Percentiles rank a stretch among this genome's conserved stretches.
Conservation (phyloP, 768 basidiomycete genomes). For the Boletus tomentosulus region DNA sequence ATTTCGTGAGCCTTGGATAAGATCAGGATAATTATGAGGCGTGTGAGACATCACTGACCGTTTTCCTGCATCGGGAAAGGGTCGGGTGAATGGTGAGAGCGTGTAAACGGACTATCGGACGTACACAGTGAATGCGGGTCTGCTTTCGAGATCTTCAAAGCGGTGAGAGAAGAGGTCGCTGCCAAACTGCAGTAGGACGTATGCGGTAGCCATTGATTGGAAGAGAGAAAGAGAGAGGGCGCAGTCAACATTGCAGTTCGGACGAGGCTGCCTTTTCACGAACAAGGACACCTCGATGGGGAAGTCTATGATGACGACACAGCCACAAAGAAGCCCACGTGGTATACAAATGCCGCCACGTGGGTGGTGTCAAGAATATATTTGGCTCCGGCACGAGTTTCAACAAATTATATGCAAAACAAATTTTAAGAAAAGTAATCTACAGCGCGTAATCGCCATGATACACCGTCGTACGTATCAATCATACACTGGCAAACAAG, state of each 20-base stretch:
- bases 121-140: conserved; percentile 66
- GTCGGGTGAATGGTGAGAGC: conserved; percentile 1
- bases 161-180: conserved; percentile 55
- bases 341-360: conserved; percentile 32
- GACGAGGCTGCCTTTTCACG: conserved; percentile 30
- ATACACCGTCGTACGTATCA: conserved; percentile 11
- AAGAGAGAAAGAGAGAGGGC: conserved; percentile 16
- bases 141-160: conserved; percentile 62
- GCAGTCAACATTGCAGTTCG: conserved; percentile 5
- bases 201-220: conserved; percentile 34
- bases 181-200: conserved; percentile 62
- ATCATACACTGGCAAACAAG: conserved; percentile 37
- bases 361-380: conserved; percentile 23
- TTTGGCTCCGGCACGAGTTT: neutral
- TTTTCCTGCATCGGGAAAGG: conserved; percentile 11
- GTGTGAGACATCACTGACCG: conserved; percentile 12
- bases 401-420: neutral
- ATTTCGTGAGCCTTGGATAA: conserved; percentile 44
- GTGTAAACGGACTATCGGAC: conserved; percentile 23
- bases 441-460: neutral
- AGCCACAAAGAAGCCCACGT: conserved; percentile 33
- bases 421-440: neutral
- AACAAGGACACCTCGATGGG: conserved; percentile 42
- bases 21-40: neutral
- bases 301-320: conserved; percentile 27